Conservation (phyloP, 257 asterid genomes). For the Ehretia macrophylla region DNA sequence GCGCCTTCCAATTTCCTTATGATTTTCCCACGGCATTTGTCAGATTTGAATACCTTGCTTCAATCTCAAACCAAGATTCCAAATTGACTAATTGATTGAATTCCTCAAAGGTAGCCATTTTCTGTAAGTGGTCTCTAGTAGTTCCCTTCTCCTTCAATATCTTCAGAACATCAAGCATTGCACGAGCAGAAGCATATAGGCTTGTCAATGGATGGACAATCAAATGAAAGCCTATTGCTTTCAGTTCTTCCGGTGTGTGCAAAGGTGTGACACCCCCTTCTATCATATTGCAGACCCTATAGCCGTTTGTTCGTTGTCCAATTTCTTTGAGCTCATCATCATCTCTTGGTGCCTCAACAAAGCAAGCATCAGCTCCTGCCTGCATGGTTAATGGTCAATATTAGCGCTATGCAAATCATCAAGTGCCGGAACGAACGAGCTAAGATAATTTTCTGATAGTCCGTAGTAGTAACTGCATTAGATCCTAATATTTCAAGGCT, state of each 20-base stretch:
- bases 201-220: constrained; percentile 18
- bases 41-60: constrained; percentile 5
- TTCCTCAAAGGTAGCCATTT: constrained; percentile 20
- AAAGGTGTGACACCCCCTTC: constrained; percentile 20
- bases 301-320: constrained; percentile 11
- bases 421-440: background rate
- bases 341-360: constrained; percentile 21
- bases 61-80: constrained; percentile 18
- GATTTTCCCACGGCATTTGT: background rate
- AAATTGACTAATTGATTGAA: constrained; percentile 15
- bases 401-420: background rate
- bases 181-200: constrained; percentile 17
- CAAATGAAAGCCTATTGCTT: constrained; percentile 19
- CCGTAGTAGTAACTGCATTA: too few relatives aligned
- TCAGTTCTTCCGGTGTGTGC: constrained; percentile 25
- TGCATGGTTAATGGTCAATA: background rate
- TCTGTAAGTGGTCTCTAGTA: constrained; percentile 12
- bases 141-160: constrained; percentile 17
- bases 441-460: background rate
- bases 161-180: constrained; percentile 20
- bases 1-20: background rate
- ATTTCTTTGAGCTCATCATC: constrained; percentile 21
- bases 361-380: constrained; percentile 25
- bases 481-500: too few relatives aligned
- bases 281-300: constrained; percentile 15